Conservation (phyloP, 2,329 filamentous ascomycete species). For the Penicillium corylophilum region DNA sequence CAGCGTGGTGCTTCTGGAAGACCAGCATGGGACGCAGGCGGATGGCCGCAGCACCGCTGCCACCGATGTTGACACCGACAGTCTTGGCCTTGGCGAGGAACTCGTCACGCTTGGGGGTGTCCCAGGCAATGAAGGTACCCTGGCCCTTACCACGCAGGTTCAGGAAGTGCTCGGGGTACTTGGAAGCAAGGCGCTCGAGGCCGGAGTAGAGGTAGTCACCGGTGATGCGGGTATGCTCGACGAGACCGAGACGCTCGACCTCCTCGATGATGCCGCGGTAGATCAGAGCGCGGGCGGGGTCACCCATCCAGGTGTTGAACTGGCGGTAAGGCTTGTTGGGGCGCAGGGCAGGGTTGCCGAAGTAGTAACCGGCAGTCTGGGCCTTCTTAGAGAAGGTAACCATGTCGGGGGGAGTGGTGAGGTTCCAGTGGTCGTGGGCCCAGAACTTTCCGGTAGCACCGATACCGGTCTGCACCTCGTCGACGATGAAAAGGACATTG, state of each 20-base stretch:
- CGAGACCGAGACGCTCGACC: constrained; percentile 66
- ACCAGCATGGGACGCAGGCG: constrained; percentile 85
- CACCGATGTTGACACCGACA: constrained; percentile 83
- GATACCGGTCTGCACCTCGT: constrained; percentile 91
- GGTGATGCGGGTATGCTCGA: constrained; percentile 72
- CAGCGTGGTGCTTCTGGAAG: constrained; percentile 83
- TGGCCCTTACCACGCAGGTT: constrained; percentile 85
- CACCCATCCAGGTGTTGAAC: constrained; percentile 98
- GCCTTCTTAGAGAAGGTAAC: constrained; percentile 96
- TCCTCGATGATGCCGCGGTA: constrained; percentile 85
- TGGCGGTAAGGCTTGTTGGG: constrained; percentile 94
- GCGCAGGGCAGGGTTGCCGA: constrained; percentile 71
- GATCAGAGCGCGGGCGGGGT: constrained; percentile 78
- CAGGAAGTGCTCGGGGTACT: constrained; percentile 74
- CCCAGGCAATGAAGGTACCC: constrained; percentile 92
- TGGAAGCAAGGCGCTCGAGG: constrained; percentile 64
- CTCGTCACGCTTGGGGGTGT: constrained; percentile 75
- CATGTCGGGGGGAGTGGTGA: constrained; percentile 79
- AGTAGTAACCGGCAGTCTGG: constrained; percentile 91
- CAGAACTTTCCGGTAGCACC: constrained; percentile 93
- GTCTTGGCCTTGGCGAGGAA: constrained; percentile 77
- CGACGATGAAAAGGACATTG: constrained; percentile 80
- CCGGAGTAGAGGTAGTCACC: constrained; percentile 75
- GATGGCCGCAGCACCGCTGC: constrained; percentile 72
- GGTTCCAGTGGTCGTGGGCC: constrained; percentile 94